phyloP scores from a whole-genome alignment of 2,329 filamentous ascomycete genomes.

The Aspergillus fumigatus region DNA sequence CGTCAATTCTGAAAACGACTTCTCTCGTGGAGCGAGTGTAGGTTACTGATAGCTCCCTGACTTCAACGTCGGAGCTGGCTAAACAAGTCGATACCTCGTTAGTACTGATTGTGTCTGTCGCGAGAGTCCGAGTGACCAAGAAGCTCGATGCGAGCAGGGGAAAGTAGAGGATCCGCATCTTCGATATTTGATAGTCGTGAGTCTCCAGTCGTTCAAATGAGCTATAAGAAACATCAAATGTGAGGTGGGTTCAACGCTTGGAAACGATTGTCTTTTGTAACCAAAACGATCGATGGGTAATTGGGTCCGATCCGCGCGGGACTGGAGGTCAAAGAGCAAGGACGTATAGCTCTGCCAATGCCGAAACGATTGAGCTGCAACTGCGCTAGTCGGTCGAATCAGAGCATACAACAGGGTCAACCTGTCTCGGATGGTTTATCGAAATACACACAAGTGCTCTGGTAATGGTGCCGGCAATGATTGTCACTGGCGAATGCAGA shows the following conservation, averaged over 20 bases:
- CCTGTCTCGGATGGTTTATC: constrained; percentile 10
- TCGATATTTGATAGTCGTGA: not conserved
- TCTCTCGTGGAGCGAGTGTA: constrained; percentile 72
- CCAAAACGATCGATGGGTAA: not conserved
- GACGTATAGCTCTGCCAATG: not conserved
- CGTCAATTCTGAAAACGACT: constrained; percentile 77
- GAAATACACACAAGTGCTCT: not conserved
- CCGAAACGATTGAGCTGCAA: constrained; percentile 4
- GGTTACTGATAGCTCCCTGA: constrained; percentile 69
- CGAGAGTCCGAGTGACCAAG: constrained; percentile 47
- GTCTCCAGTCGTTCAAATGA: not conserved
- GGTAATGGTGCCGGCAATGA: not conserved
- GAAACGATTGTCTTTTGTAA: not conserved
- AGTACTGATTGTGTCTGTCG: constrained; percentile 70
- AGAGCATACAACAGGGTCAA: constrained; percentile 24
- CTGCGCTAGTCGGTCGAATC: constrained; percentile 6
- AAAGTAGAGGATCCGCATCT: constrained; percentile 24
- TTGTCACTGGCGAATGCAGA: not conserved
- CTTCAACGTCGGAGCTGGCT: constrained; percentile 54
- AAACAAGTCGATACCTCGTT: constrained; percentile 73
- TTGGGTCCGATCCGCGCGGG: not conserved
- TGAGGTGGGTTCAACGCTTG: not conserved
- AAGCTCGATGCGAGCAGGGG: constrained; percentile 23
- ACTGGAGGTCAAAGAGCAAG: not conserved
- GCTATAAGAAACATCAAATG: not conserved